These are phyloP conservation scores for Glarea lozoyensis DNA, from an alignment of 495 filamentous ascomycete species.

Conservation along the genomic window DNA sequence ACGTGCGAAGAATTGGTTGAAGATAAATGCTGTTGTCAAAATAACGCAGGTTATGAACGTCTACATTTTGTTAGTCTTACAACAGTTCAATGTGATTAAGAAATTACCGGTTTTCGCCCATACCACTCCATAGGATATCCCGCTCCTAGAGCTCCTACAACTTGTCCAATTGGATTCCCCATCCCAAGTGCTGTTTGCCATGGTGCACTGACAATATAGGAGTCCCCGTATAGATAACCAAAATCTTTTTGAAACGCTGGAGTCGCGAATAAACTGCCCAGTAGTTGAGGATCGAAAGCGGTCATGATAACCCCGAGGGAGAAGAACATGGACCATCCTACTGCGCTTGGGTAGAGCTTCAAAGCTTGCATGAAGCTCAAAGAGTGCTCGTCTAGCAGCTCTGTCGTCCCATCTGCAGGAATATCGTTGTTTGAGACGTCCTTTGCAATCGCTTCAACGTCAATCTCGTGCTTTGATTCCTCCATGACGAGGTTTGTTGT, in stretches of 20 bases:
- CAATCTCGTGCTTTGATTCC: too few species aligned
- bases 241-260: constrained; percentile 26
- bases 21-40: constrained; percentile 38
- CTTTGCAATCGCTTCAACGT: too few species aligned
- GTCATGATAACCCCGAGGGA: constrained; percentile 36
- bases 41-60: constrained; percentile 25
- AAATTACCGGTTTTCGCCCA: constrained; percentile 37
- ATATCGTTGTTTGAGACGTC: too few species aligned
- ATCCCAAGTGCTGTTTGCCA: constrained; percentile 55
- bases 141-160: constrained; percentile 35
- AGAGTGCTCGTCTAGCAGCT: too few species aligned
- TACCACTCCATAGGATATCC: constrained; percentile 37
- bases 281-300: constrained; percentile 32
- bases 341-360: constrained; percentile 29
- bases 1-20: constrained; percentile 52
- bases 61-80: constrained; percentile 8
- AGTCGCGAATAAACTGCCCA: constrained; percentile 27
- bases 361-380: constrained; percentile 23
- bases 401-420: too few species aligned
- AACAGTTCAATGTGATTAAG: background rate
- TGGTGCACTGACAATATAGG: constrained; percentile 56
- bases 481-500: too few species aligned
- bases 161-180: constrained; percentile 13
- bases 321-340: constrained; percentile 24
- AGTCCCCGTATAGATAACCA: constrained; percentile 16